Evolutionary conservation across 192 early-diverging fungal species (phyloP).

Genomic region (Phycomyces nitens): DNA sequence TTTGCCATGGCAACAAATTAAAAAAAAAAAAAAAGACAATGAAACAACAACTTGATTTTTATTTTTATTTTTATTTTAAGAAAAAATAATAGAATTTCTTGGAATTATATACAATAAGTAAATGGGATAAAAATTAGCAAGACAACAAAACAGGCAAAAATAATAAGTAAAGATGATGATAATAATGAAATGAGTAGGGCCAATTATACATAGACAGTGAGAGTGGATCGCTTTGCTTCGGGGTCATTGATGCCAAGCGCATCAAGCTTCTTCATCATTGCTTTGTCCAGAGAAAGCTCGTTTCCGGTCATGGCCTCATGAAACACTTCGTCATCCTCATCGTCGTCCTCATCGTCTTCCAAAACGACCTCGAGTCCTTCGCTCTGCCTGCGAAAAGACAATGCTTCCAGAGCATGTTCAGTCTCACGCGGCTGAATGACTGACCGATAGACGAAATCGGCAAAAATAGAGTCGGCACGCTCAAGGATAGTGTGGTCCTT

Average conservation of each 20-base stretch:
- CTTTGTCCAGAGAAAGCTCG: constrained; percentile 6
- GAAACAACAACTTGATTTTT: too few species aligned
- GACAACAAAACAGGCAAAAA: too few species aligned
- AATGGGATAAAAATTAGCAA: too few species aligned
- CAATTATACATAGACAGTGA: not conserved
- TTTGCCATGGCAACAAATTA: too few species aligned
- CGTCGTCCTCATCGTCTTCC: constrained; percentile 24
- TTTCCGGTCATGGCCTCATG: constrained; percentile 1
- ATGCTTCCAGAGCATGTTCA: not conserved
- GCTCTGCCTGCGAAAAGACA: not conserved
- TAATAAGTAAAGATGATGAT: not conserved
- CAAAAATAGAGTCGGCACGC: constrained; percentile 30
- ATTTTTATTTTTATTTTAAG: too few species aligned
- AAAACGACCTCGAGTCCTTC: constrained; percentile 11
- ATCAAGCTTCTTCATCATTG: constrained; percentile 1
- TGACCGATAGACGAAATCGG: constrained; percentile 21
- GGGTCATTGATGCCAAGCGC: not conserved
- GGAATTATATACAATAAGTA: too few species aligned
- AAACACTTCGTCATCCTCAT: constrained; percentile 18
- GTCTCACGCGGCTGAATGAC: constrained; percentile 6
- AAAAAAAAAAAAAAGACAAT: too few species aligned
- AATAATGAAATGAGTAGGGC: too few species aligned
- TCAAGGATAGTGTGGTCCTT: constrained; percentile 30
- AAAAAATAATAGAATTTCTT: too few species aligned
- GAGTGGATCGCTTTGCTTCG: not conserved